phyloP scores from a whole-genome alignment of 2,329 filamentous ascomycete species.

The Aspergillus versicolor region DNA sequence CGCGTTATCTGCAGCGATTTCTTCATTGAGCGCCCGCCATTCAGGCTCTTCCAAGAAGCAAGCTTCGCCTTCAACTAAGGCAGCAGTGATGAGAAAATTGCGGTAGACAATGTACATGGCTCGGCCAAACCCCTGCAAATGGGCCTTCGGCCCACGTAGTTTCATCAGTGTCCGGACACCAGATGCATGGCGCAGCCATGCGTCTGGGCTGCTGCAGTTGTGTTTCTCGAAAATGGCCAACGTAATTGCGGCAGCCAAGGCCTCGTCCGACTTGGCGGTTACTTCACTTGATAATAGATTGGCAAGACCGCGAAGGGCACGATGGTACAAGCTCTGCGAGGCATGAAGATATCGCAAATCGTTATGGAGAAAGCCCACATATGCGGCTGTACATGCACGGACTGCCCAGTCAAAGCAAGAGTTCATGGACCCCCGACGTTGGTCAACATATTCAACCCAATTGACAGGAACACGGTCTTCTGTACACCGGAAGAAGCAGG shows the following conservation, averaged over 20 bases:
- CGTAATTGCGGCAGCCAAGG: constrained; percentile 34
- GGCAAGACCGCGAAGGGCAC: constrained; percentile 30
- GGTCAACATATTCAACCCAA: constrained; percentile 29
- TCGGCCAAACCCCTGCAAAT: constrained; percentile 35
- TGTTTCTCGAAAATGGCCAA: constrained; percentile 40
- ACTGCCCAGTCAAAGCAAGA: constrained; percentile 25
- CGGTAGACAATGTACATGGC: constrained; percentile 37
- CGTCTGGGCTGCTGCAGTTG: constrained; percentile 33
- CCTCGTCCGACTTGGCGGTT: constrained; percentile 32
- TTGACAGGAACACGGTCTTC: constrained; percentile 27
- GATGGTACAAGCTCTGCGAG: constrained; percentile 27
- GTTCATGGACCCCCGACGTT: constrained; percentile 15
- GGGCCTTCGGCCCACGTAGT: constrained; percentile 31
- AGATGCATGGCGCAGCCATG: constrained; percentile 39
- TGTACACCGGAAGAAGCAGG: constrained; percentile 30
- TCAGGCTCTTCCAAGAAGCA: constrained; percentile 37
- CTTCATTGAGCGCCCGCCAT: constrained; percentile 32
- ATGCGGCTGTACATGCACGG: constrained; percentile 20
- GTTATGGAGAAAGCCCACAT: constrained; percentile 19
- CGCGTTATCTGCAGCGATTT: constrained; percentile 28
- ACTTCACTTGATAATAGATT: constrained; percentile 23
- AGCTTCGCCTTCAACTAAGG: constrained; percentile 31
- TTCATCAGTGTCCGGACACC: constrained; percentile 36
- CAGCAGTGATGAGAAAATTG: constrained; percentile 35
- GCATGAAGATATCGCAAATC: constrained; percentile 26